Conservation (phyloP, 192 early-diverging fungal genomes). For the Lunasporangiospora selenospora region DNA sequence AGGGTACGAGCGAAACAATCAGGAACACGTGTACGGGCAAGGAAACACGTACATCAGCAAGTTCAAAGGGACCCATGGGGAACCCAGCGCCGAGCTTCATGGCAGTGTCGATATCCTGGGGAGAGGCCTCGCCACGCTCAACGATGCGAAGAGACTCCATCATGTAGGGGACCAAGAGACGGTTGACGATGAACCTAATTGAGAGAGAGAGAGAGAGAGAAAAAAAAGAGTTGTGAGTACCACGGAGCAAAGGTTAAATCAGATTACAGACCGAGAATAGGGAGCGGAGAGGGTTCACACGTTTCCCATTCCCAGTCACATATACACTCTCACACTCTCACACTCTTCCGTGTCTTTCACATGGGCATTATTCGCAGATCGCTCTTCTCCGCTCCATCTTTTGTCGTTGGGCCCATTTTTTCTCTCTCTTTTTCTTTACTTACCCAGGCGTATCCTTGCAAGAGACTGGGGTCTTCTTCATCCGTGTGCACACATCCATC, state of each 20-base stretch:
- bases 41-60: conserved; percentile 68
- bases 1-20: background rate
- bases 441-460: conserved; percentile 98
- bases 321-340: too few species aligned
- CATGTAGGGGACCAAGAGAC: conserved; percentile 95
- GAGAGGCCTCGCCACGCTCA: conserved; percentile 86
- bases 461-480: conserved; percentile 88
- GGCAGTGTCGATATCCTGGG: conserved; percentile 89
- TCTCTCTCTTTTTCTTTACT: conserved; percentile 2
- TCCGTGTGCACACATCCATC: conserved; percentile 69
- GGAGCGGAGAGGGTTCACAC: too few species aligned
- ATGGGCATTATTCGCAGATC: too few species aligned
- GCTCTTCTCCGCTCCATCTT: too few species aligned
- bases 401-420: too few species aligned
- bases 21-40: conserved; percentile 1
- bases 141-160: conserved; percentile 94
- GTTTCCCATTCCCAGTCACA: too few species aligned
- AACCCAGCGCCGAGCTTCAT: conserved; percentile 99
- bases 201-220: background rate
- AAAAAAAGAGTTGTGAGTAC: conserved; percentile 4
- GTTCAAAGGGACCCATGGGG: conserved; percentile 93
- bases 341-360: too few species aligned
- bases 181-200: conserved; percentile 89
- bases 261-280: too few species aligned
- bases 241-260: conserved; percentile 1